Evolutionary conservation across 2,329 filamentous ascomycete species (phyloP), one percentile per base, ranked within the genome.

Genomic region (Arthroderma sp.): DNA sequence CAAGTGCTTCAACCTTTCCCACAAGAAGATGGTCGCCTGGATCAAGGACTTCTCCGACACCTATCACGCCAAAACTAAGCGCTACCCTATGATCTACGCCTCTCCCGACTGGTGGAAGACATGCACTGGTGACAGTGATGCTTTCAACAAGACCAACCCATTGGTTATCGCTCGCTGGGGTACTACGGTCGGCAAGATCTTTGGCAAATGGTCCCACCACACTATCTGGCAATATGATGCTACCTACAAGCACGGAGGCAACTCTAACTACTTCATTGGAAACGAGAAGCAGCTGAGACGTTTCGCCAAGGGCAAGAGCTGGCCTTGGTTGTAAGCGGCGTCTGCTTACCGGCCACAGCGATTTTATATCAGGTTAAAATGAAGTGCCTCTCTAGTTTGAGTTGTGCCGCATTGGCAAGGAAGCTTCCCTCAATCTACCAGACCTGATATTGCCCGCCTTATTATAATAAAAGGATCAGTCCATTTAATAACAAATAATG

Each of bases 201-300:
- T 71, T 1, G 71, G 68, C 7, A 67, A 71, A n/a, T 77, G 72
- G 73, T 53, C 63, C 1, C 69, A 60, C 51, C 65, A 75, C 54
- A 74, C 70, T 6, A 68, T 77, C 52, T 77, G 74, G 73, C 73
- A 75, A 61, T 68, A 72, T 52, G 57, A 61, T 28, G 67, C 73
- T 48, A 55, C 54, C 3, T 73, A 72, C 48, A 49, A 55, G 9
- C 72, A 69, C 53, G 70, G 72, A n/a, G 73, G 73, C 0, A 70
- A 75, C 50, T 69, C 67, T 7, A 70, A 75, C 50, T 53, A 63
- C 5, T 75, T 74, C 50, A 75, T 74, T 53, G 73, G 73, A 9
- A 58, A 53, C 45, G 43, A 57, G 43, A 53, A 51, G 3, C 44
- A 52, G 8, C 53, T 70, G 43, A 55, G 58, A 57, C 60, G 53